Conservation (phyloP, 345 rosid species). For the Boechera retrofracta region DNA sequence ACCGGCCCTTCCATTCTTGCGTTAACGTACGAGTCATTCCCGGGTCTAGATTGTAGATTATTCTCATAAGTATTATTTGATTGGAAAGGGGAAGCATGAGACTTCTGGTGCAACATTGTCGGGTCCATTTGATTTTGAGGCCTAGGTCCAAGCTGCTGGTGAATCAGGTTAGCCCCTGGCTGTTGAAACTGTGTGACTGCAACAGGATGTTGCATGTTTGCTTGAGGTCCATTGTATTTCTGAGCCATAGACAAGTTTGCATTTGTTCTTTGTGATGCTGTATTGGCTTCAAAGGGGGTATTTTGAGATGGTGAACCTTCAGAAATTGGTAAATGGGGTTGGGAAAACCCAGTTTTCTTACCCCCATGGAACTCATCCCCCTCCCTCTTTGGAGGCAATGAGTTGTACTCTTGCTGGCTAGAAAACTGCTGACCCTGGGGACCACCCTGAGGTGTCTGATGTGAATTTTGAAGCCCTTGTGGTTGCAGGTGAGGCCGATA, state of each 20-base stretch:
- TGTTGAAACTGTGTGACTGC: slow-evolving; percentile 58
- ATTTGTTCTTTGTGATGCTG: slow-evolving; percentile 55
- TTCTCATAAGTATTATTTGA: slow-evolving; percentile 59
- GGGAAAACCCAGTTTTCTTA: slow-evolving; percentile 64
- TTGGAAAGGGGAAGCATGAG: slow-evolving; percentile 57
- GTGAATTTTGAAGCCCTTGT: slow-evolving; percentile 57
- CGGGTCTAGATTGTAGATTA: slow-evolving; percentile 61
- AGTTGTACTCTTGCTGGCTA: slow-evolving; percentile 58
- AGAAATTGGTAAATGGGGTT: slow-evolving; percentile 62
- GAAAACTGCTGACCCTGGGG: slow-evolving; percentile 62
- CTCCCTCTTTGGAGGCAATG: slow-evolving; percentile 56
- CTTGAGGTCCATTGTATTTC: slow-evolving; percentile 62
- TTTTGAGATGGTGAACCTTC: slow-evolving; percentile 62
- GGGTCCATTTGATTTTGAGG: slow-evolving; percentile 64
- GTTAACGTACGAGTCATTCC: slow-evolving; percentile 59
- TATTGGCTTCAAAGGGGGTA: slow-evolving; percentile 54
- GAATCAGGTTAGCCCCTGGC: slow-evolving; percentile 56
- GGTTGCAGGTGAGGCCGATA: slow-evolving; percentile 58
- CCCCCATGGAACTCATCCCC: slow-evolving; percentile 64
- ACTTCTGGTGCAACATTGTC: slow-evolving; percentile 58
- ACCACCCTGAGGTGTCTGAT: slow-evolving; percentile 58
- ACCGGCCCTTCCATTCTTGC: slow-evolving; percentile 62
- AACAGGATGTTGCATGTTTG: slow-evolving; percentile 56
- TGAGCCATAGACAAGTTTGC: slow-evolving; percentile 56
- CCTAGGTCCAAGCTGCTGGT: slow-evolving; percentile 64